Conservation (phyloP, 1,284 basidiomycete genomes). For the Sanghuangporus baumii region DNA sequence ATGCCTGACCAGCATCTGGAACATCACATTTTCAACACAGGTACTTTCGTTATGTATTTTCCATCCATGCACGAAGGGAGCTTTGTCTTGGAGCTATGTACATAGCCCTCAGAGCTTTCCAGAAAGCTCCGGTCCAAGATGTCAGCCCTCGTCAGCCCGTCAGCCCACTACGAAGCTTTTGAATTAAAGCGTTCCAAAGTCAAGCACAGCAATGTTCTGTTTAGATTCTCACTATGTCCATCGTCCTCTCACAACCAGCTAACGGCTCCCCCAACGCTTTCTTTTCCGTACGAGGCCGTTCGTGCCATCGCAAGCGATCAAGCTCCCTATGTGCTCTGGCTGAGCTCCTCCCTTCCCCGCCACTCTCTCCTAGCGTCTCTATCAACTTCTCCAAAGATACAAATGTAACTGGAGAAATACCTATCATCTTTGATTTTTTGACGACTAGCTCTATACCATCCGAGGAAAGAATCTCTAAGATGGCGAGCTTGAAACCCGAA, state of each 20-base stretch:
- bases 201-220: neutral
- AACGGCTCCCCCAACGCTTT: neutral
- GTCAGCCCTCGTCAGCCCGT: neutral
- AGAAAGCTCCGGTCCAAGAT: neutral
- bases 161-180: neutral
- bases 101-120: neutral
- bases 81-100: neutral
- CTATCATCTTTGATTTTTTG: conserved; percentile 14
- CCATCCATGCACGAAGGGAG: neutral
- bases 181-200: neutral
- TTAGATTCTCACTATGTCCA: neutral
- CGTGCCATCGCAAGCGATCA: conserved; percentile 8
- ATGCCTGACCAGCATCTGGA: neutral
- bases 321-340: conserved; percentile 16
- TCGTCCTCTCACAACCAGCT: neutral
- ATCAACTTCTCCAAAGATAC: neutral
- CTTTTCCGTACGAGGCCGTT: neutral
- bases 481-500: conserved; percentile 10
- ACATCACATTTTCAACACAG: neutral
- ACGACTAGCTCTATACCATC: conserved; percentile 9
- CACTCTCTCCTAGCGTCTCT: conserved; percentile 11
- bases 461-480: conserved; percentile 1
- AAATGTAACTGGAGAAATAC: conserved; percentile 11
- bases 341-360: conserved; percentile 10
- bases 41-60: neutral